A percentile compares a stretch with the other conserved stretches of the same genome.
phyloP scores from a whole-genome alignment of 495 filamentous ascomycete species.

The Apiosordaria backusii region DNA sequence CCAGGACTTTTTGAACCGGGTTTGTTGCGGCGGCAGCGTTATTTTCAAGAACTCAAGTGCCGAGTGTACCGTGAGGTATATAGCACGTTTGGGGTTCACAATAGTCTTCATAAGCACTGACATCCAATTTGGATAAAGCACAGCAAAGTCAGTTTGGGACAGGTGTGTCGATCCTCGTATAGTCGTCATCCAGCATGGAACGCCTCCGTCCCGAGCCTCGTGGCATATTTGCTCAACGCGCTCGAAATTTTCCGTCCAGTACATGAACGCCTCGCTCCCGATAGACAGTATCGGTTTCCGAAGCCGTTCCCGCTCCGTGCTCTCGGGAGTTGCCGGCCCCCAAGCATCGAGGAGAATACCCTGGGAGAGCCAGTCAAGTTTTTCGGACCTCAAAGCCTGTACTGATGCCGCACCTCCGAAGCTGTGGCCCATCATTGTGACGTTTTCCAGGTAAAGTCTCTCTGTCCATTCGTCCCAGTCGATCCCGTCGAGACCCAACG shows the following conservation, averaged over 20 bases:
- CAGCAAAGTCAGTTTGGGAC: slow-evolving; percentile 56
- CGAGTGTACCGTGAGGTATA: slow-evolving; percentile 55
- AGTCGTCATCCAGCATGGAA: slow-evolving; percentile 55
- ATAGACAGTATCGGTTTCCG: slow-evolving; percentile 52
- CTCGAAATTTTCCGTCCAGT: slow-evolving; percentile 56
- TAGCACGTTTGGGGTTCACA: slow-evolving; percentile 52
- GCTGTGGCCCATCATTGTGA: slow-evolving; percentile 62
- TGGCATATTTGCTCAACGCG: slow-evolving; percentile 47
- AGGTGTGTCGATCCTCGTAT: slow-evolving; percentile 58
- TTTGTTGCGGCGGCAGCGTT: slow-evolving; percentile 38
- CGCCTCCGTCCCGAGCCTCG: slow-evolving; percentile 47
- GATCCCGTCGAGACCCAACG: slow-evolving; percentile 37
- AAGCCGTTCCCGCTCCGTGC: slow-evolving; percentile 42
- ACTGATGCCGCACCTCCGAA: slow-evolving; percentile 63
- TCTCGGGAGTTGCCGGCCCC: slow-evolving; percentile 44
- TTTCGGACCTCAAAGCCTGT: slow-evolving; percentile 53
- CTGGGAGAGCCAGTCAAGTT: slow-evolving; percentile 50
- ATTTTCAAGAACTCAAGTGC: slow-evolving; percentile 50
- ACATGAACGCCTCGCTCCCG: slow-evolving; percentile 60
- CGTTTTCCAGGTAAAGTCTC: slow-evolving; percentile 46
- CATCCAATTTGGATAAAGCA: slow-evolving; percentile 55
- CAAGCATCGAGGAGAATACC: slow-evolving; percentile 60
- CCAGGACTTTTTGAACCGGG: slow-evolving; percentile 33
- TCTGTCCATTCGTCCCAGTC: slow-evolving; percentile 40
- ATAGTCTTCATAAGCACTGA: slow-evolving; percentile 55